Conservation (phyloP, 306 rosid species). For the Glycine soja region DNA sequence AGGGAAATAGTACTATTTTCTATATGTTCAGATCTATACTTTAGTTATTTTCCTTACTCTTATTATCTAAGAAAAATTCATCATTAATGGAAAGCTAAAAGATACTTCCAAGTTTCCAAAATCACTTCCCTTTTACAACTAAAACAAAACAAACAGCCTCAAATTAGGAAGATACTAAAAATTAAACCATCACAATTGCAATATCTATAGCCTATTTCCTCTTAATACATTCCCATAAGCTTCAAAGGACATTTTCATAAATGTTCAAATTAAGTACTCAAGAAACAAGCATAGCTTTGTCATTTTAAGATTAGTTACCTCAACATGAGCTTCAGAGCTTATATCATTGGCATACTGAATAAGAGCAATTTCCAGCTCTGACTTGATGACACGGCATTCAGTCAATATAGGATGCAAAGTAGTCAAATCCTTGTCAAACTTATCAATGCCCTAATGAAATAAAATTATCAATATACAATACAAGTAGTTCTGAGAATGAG, state of each 20-base stretch:
- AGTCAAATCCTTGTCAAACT: constrained; percentile 71
- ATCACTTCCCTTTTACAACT: constrained; percentile 10
- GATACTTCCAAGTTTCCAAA: not conserved
- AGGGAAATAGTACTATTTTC: constrained; percentile 9
- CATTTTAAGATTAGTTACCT: constrained; percentile 57
- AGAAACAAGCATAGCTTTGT: constrained; percentile 17
- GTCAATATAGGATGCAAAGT: constrained; percentile 87
- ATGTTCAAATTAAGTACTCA: constrained; percentile 13
- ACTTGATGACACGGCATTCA: constrained; percentile 84
- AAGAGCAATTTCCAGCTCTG: constrained; percentile 81
- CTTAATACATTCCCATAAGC: not conserved
- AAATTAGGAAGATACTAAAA: constrained; percentile 1
- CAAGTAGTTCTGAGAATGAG: constrained; percentile 15
- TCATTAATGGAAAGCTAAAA: not conserved
- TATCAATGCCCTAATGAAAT: constrained; percentile 67
- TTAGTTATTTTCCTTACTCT: constrained; percentile 11
- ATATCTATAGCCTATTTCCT: not conserved
- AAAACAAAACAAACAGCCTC: not conserved
- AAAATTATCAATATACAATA: constrained; percentile 17
- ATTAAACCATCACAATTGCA: constrained; percentile 4
- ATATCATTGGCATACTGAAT: constrained; percentile 92
- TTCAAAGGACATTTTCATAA: constrained; percentile 36
- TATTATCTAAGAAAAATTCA: constrained; percentile 2
- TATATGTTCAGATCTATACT: not conserved
- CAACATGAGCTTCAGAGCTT: constrained; percentile 93